phyloP scores from a whole-genome alignment of 768 basidiomycete genomes.

The Multifurca ochricompacta region DNA sequence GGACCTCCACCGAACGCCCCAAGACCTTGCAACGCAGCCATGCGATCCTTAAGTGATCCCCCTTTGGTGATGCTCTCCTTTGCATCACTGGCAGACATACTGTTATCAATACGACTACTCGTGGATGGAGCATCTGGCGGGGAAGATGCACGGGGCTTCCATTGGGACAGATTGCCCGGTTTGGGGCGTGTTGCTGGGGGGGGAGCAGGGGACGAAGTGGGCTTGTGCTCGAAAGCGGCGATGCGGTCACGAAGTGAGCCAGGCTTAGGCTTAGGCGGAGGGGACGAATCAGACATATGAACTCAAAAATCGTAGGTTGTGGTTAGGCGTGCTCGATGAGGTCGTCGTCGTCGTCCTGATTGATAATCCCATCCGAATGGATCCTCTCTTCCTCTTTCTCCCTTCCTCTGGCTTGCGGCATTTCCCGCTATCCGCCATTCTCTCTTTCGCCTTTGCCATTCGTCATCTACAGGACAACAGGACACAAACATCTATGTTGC shows the following conservation, averaged over 20 bases:
- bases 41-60: slow-evolving; percentile 83
- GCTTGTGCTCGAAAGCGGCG: slow-evolving; percentile 74
- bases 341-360: neutral
- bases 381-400: too few relatives aligned
- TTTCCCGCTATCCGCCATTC: too few relatives aligned
- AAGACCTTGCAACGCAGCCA: slow-evolving; percentile 86
- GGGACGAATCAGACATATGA: slow-evolving; percentile 51
- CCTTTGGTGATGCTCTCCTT: slow-evolving; percentile 76
- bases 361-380: too few relatives aligned
- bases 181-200: slow-evolving; percentile 49
- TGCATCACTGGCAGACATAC: slow-evolving; percentile 82
- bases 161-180: slow-evolving; percentile 50
- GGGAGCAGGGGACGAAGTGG: slow-evolving; percentile 31
- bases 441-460: too few relatives aligned
- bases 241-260: slow-evolving; percentile 84
- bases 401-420: too few relatives aligned
- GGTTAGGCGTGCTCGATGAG: neutral
- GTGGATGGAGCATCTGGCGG: slow-evolving; percentile 32
- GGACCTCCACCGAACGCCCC: slow-evolving; percentile 62
- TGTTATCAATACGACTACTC: slow-evolving; percentile 26
- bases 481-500: too few relatives aligned
- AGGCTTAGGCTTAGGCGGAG: slow-evolving; percentile 55
- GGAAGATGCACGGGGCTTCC: slow-evolving; percentile 61
- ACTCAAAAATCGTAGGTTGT: neutral
- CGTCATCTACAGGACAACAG: too few relatives aligned